Evolutionary conservation across 2,329 filamentous ascomycete species (phyloP).

Genomic region (Curvularia verruculosa): DNA sequence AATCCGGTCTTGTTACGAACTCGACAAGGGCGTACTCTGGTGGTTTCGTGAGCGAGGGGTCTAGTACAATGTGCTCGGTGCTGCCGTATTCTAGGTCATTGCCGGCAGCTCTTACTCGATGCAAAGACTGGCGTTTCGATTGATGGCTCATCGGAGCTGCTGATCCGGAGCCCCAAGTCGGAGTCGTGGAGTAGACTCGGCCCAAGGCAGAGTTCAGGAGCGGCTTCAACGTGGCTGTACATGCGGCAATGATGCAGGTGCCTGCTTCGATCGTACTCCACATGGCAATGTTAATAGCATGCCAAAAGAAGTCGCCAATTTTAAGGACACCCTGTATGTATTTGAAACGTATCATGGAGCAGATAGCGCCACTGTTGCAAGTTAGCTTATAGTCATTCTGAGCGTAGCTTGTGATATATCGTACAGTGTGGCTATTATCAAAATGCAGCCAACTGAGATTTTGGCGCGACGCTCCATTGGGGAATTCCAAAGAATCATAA

Average conservation of each 20-base stretch:
- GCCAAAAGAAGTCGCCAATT: conserved; percentile 54
- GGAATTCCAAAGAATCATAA: conserved; percentile 61
- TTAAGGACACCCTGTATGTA: conserved; percentile 51
- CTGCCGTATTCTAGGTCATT: background rate
- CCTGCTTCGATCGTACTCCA: conserved; percentile 48
- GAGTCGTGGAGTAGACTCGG: conserved; percentile 1
- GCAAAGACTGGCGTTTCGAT: background rate
- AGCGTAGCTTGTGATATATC: no score
- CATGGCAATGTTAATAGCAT: conserved; percentile 55
- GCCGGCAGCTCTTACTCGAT: background rate
- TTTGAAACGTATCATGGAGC: conserved; percentile 60
- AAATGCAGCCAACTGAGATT: conserved; percentile 58
- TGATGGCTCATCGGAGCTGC: conserved; percentile 9
- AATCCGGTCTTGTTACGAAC: conserved; percentile 4
- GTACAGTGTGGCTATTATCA: conserved; percentile 54
- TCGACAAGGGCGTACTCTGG: conserved; percentile 1
- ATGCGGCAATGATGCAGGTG: conserved; percentile 55
- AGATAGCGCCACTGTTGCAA: conserved; percentile 57
- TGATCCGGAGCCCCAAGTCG: conserved; percentile 1
- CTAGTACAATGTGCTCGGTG: background rate
- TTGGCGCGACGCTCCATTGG: conserved; percentile 63
- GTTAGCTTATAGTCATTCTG: conserved; percentile 18
- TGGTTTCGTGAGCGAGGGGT: background rate
- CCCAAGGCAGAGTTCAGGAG: conserved; percentile 45
- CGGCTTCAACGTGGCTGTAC: conserved; percentile 59